Base-by-base conservation (phyloP, 805 yeast genomes). In the Cyberlindnera maclurae region DNA sequence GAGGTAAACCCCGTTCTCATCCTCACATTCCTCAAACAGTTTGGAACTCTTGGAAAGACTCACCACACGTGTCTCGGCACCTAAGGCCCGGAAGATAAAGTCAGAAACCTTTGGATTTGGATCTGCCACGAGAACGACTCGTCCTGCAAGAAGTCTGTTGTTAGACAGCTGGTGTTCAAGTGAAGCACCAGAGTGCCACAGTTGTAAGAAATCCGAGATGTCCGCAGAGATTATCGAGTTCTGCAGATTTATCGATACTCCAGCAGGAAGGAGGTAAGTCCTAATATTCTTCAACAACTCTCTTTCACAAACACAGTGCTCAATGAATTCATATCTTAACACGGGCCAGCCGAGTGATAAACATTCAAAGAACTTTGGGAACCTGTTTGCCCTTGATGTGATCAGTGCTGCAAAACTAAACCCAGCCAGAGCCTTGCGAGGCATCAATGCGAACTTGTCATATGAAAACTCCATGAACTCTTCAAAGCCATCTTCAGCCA, bases 331-430 rank as follows among this genome's bases (percentile, higher is more conserved):
- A 40, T 72, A 70, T 3, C 85, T 77, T 24, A 88, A 52, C 15
- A 83, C 71, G 2, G 97, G 97, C 95, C 95, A 87, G 3, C 90
- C 89, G 32, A 87, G 54, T 0, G 90, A 84, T 13, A 87, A 57
- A 3, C 82, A 77, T 51, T 85, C 93, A 9, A 88, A 55, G 54
- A 82, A 88, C 52, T 87, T 88, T 8, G 79, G 68, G 34, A 88
- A 84, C 28, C 96, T 63, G 15, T 74, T 66, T 40, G 72, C 70
- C 24, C 67, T 67, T 29, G 69, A 70, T 1, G 57, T 42, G 1
- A 88, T 59, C 26, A 84, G 63, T 2, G 89, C 89, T 2, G 72
- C 86, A 60, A 87, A 84, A 26, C 50, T 64, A 43, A 57, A 66
- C 1, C 46, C 24, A 3, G 34, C 12, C 36, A 41, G 9, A 43